These are phyloP conservation scores for Eruca vesicaria DNA, from an alignment of 441 rosid genomes.

Conservation along the genomic window DNA sequence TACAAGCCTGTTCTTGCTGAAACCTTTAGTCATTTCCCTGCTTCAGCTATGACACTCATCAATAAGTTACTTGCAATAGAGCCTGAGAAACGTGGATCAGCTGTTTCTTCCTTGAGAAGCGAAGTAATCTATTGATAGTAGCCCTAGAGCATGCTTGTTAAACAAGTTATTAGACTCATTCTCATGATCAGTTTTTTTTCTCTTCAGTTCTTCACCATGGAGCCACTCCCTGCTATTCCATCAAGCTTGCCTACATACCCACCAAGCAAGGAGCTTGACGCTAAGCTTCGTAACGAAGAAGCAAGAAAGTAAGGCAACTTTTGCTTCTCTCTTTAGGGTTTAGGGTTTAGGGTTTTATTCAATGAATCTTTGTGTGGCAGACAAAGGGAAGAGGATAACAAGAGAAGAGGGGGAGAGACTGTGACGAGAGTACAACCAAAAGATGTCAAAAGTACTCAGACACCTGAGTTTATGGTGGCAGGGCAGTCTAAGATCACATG, in stretches of 20 bases:
- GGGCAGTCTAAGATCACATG: constrained; percentile 51
- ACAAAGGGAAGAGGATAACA: constrained; percentile 52
- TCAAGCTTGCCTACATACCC: constrained; percentile 57
- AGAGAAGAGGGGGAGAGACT: constrained; percentile 58
- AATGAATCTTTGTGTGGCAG: constrained; percentile 36
- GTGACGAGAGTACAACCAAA: constrained; percentile 50
- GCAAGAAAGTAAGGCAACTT: constrained; percentile 46
- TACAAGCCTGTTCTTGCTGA: constrained; percentile 69
- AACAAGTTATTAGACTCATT: background rate
- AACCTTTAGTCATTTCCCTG: constrained; percentile 61
- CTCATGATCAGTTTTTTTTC: constrained; percentile 14
- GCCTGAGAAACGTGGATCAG: constrained; percentile 70
- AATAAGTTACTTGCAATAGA: constrained; percentile 63
- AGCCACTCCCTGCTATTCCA: constrained; percentile 61
- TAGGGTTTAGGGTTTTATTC: background rate
- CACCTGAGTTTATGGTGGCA: constrained; percentile 65
- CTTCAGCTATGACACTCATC: constrained; percentile 53
- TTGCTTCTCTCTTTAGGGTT: background rate
- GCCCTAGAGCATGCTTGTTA: background rate
- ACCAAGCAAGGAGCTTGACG: constrained; percentile 74
- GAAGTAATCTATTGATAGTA: constrained; percentile 41
- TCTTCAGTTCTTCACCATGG: constrained; percentile 53
- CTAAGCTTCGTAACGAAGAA: constrained; percentile 59
- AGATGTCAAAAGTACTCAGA: constrained; percentile 39
- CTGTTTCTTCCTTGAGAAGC: constrained; percentile 60